Base-by-base conservation (phyloP, 73 alveolate genomes). In the Halteria grandinella region DNA sequence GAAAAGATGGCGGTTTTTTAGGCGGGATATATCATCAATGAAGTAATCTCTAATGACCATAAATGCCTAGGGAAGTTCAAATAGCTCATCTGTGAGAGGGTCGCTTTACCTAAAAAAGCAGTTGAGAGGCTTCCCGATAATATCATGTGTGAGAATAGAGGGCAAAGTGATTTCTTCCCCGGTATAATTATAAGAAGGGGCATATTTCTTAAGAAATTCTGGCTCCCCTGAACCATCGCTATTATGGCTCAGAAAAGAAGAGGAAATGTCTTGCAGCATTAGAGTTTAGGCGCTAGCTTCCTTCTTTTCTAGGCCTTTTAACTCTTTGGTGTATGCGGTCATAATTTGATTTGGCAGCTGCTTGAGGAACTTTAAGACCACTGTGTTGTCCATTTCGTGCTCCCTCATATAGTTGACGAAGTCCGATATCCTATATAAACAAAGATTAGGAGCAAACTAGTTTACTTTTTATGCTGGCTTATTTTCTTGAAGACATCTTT, bases 91-190 rank as follows among this genome's bases (percentile, higher is more conserved):
- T 39, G 15, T 39, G 10, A 11, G 10, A 39, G 15, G 10, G 15
- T 10, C 50, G 10, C n/a, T n/a, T n/a, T n/a, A n/a, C n/a, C n/a
- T n/a, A n/a, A n/a, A n/a, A n/a, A n/a, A n/a, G n/a, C n/a, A n/a
- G n/a, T 39, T 39, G 15, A 39, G 15, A 39, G 10, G 18, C 23
- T 66, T 66, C 14, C 80, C 80, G n/a, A 66, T 66, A 11, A 66
- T 27, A 66, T 66, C 80, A 66, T 66, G 8, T 5, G 51, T 6
- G 12, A n/a, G n/a, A n/a, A n/a, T n/a, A n/a, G n/a, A n/a, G n/a
- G n/a, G n/a, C n/a, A n/a, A n/a, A n/a, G n/a, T n/a, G n/a, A n/a
- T n/a, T n/a, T n/a, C n/a, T n/a, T n/a, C n/a, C n/a, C n/a, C n/a
- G n/a, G n/a, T n/a, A n/a, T n/a, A n/a, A n/a, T n/a, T n/a, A n/a